Conservation (phyloP, 805 yeast genomes). For the Metschnikowia borealis region DNA sequence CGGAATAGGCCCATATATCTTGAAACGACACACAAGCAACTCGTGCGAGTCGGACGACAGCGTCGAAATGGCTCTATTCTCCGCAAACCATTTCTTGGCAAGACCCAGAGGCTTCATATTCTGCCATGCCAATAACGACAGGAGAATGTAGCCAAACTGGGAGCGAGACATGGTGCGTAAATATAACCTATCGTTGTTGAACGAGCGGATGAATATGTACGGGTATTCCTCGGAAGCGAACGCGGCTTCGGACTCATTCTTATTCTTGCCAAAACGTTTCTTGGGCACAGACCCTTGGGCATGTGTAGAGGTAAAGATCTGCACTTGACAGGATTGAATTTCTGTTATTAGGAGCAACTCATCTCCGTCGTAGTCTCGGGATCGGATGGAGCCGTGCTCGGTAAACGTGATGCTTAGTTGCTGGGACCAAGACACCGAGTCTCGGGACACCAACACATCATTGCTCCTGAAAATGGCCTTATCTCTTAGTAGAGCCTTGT, state of each 20-base stretch:
- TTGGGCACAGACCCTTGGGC: conserved; percentile 1
- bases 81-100: conserved; percentile 50
- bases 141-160: conserved; percentile 42
- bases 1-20: conserved; percentile 61
- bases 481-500: conserved; percentile 28
- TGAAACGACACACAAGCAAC: conserved; percentile 60
- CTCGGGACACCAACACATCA: conserved; percentile 35
- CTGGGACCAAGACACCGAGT: conserved; percentile 34
- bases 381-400: conserved; percentile 31
- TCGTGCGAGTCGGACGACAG: conserved; percentile 27
- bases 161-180: conserved; percentile 32
- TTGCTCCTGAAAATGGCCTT: conserved; percentile 33
- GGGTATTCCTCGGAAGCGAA: conserved; percentile 28
- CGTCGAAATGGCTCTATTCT: conserved; percentile 29
- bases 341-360: conserved; percentile 29
- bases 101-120: conserved; percentile 49
- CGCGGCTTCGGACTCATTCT: not conserved
- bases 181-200: conserved; percentile 36
- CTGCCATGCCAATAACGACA: conserved; percentile 55
- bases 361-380: conserved; percentile 28
- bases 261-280: conserved; percentile 8
- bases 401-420: conserved; percentile 27
- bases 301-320: conserved; percentile 27
- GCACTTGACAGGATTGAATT: conserved; percentile 40
- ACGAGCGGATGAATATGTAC: conserved; percentile 39